Conservation (phyloP, 345 rosid genomes). For the Isatis tinctoria region DNA sequence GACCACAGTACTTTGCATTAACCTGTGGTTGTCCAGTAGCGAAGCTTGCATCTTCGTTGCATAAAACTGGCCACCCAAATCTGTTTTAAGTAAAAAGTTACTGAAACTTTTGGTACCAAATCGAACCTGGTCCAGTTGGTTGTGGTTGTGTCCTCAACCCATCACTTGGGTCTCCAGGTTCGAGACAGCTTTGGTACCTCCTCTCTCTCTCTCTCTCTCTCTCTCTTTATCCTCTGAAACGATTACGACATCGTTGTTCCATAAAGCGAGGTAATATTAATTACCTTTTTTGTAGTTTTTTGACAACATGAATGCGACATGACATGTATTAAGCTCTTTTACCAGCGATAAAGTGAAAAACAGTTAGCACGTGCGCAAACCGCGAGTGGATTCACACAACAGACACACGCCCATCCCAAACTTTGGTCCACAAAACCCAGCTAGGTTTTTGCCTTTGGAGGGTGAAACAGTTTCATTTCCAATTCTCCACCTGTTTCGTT, state of each 20-base stretch:
- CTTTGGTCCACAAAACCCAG: too few species aligned
- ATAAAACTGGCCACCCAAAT: too few species aligned
- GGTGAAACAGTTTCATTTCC: neutral
- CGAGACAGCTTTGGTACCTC: neutral
- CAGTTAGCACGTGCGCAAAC: neutral
- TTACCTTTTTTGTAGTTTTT: neutral
- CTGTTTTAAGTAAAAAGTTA: too few species aligned
- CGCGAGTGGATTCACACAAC: neutral
- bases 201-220: neutral
- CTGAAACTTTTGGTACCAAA: neutral
- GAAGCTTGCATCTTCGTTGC: too few species aligned
- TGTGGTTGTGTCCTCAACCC: neutral
- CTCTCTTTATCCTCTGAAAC: neutral
- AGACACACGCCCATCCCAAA: neutral
- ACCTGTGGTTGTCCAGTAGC: too few species aligned
- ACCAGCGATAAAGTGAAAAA: too few species aligned
- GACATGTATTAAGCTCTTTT: too few species aligned
- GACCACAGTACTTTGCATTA: too few species aligned
- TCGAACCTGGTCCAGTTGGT: neutral
- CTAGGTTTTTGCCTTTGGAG: neutral
- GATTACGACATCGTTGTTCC: too few species aligned
- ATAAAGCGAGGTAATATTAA: neutral
- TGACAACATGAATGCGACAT: too few species aligned
- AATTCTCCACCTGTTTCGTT: too few species aligned
- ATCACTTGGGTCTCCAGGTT: neutral